A percentile compares a stretch with the other conserved stretches of the same genome.
Conservation (phyloP, 164 flowering plant genomes). For the Macadamia tetraphylla region DNA sequence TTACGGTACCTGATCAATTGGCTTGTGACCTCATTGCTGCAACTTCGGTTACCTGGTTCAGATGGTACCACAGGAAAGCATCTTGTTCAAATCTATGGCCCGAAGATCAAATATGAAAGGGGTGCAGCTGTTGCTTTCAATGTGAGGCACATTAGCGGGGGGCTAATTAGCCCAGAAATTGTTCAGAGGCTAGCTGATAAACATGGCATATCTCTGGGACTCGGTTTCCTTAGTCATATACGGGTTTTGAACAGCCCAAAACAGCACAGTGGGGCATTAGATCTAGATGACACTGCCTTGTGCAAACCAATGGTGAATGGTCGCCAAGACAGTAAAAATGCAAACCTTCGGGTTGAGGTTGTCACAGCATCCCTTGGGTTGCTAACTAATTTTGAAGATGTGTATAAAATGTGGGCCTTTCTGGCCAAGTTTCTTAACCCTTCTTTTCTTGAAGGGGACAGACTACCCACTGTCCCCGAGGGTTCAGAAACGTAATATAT, state of each 20-base stretch:
- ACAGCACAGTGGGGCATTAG: conserved; percentile 24
- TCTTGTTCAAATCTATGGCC: conserved; percentile 69
- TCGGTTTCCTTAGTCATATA: conserved; percentile 51
- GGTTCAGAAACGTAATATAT: conserved; percentile 33
- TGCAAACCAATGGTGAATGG: conserved; percentile 34
- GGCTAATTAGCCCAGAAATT: conserved; percentile 46
- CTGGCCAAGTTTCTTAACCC: conserved; percentile 60
- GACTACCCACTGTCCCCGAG: conserved; percentile 45
- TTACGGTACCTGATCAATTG: conserved; percentile 66
- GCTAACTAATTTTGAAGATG: conserved; percentile 60
- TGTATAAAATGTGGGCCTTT: conserved; percentile 61
- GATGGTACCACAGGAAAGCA: conserved; percentile 27
- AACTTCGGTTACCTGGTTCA: conserved; percentile 43
- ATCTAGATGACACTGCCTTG: conserved; percentile 22
- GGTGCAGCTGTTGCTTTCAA: conserved; percentile 78
- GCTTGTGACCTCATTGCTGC: conserved; percentile 69
- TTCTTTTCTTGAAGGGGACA: conserved; percentile 35
- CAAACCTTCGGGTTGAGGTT: conserved; percentile 45
- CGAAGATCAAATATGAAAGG: conserved; percentile 59
- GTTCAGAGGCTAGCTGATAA: conserved; percentile 73
- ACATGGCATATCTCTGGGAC: conserved; percentile 49
- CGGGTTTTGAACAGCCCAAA: conserved; percentile 27
- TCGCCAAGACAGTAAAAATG: conserved; percentile 29
- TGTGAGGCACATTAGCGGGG: conserved; percentile 45
- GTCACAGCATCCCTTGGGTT: conserved; percentile 66